These are phyloP conservation scores for Pythium plurisporium DNA, from an alignment of 352 stramenopile genomes.

Conservation along the genomic window DNA sequence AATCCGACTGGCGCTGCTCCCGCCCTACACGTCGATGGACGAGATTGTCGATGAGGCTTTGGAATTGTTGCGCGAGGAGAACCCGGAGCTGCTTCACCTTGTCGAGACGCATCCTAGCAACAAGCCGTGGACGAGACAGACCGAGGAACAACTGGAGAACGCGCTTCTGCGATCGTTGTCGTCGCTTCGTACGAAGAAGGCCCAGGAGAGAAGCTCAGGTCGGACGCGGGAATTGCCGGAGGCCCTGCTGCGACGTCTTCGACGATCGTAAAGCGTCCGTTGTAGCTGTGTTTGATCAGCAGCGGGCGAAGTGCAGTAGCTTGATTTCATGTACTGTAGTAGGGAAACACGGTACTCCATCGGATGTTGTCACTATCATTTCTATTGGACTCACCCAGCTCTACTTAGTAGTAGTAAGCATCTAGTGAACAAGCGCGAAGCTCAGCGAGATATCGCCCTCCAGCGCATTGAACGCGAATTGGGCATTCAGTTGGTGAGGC, in stretches of 20 bases:
- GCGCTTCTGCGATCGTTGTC: conserved; percentile 32
- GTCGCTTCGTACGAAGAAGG: conserved; percentile 29
- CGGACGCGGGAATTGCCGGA: conserved; percentile 12
- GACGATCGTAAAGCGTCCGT: neutral
- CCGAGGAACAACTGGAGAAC: conserved; percentile 41
- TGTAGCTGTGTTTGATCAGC: neutral
- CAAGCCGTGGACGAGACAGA: conserved; percentile 48
- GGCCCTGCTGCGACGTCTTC: conserved; percentile 12
- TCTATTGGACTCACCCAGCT: too few relatives aligned
- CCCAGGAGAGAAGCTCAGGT: conserved; percentile 25
- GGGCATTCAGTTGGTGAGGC: conserved; percentile 18
- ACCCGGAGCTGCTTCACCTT: conserved; percentile 49
- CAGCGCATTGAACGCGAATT: conserved; percentile 49
- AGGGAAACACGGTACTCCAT: too few relatives aligned
- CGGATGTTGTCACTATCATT: neutral
- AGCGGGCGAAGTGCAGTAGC: neutral
- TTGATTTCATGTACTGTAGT: too few relatives aligned
- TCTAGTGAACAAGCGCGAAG: conserved; percentile 27
- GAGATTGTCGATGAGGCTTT: conserved; percentile 42
- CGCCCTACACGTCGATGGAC: conserved; percentile 38
- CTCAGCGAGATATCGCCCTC: conserved; percentile 56
- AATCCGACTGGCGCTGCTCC: conserved; percentile 38
- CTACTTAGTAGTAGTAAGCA: too few relatives aligned
- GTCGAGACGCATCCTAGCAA: conserved; percentile 42
- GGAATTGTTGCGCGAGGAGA: conserved; percentile 26